A percentile compares a stretch with the other conserved stretches of the same genome.
phyloP scores from a whole-genome alignment of 345 rosid genomes.

The Hibiscus tridactylites region DNA sequence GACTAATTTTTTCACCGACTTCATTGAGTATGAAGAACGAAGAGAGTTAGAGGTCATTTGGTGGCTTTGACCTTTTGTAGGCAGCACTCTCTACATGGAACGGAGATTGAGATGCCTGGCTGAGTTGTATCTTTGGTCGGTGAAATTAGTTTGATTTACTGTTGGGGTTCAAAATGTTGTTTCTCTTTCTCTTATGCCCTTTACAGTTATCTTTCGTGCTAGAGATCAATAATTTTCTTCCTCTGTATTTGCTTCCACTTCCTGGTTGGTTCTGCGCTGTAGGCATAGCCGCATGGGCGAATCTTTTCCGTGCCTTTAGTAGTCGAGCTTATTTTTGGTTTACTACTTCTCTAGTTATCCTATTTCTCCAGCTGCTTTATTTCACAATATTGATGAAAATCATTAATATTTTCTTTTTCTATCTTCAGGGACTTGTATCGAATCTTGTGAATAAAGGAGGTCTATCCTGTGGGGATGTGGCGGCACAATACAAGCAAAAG shows the following conservation, averaged over 20 bases:
- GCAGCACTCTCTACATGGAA: neutral
- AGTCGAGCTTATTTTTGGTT: neutral
- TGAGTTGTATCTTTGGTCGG: neutral
- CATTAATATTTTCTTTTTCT: neutral
- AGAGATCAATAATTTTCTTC: neutral
- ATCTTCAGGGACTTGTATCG: neutral
- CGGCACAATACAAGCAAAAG: neutral
- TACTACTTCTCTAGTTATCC: neutral
- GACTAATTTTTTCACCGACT: neutral
- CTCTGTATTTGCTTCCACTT: neutral
- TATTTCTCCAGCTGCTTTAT: neutral
- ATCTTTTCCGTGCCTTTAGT: neutral
- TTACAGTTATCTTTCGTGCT: neutral
- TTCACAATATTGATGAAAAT: neutral
- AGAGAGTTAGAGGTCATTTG: neutral
- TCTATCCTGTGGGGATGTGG: neutral
- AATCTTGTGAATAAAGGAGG: neutral
- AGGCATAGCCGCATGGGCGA: neutral
- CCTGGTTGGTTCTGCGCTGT: neutral
- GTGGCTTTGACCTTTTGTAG: neutral
- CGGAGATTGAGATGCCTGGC: neutral
- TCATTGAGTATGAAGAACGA: neutral
- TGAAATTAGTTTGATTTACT: neutral
- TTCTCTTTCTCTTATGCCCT: neutral
- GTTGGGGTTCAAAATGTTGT: neutral